Base-by-base conservation (phyloP, 2,329 filamentous ascomycete species). In the Fusarium sp. region DNA sequence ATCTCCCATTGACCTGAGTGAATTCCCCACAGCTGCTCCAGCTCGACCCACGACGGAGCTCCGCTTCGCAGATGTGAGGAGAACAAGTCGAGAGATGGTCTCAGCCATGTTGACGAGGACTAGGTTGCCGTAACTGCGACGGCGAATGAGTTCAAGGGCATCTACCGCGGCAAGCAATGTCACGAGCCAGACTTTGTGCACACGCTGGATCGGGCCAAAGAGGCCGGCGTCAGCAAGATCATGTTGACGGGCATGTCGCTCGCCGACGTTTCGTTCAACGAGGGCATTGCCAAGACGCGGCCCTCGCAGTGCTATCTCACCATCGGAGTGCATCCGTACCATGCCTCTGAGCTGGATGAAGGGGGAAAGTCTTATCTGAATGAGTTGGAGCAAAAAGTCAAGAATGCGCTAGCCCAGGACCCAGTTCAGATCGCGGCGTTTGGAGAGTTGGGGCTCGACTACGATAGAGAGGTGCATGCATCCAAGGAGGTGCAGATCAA, bases 371-470 rank as follows among this genome's bases (percentile, higher is more conserved):
- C 70, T 10, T 73, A 76, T 34, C 60, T 76, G 11, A 57, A 56
- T 10, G 63, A 73, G 28, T 44, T 76, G n/a, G 73, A 69, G 53
- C 62, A 68, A 27, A 70, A 69, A 30, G 74, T 76, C 4, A 72
- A 74, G 27, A 61, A 58, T 10, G 74, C 76, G 0, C 64, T 79
- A 2, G 63, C 71, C 1, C 69, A 78, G 15, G 43, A 75, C 2
- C 54, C 70, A 0, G 64, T 73, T 67, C 75, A 79, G 3, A 69
- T 87, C 3, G 80, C 78, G 1, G 85, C 85, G 2, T 86, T 83
- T 60, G 85, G 85, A 2, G 85, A 87, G 51, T 75, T 87, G 2
- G 85, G 85, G 0, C 76, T 87, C 1, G 86, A 87, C 53, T 87
- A 86, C 43, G 84, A 85, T 40, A 79, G 83, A 6, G 76, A 86